Base-by-base conservation (phyloP, 129 eudicot genomes). In the Pittosporum tobira region DNA sequence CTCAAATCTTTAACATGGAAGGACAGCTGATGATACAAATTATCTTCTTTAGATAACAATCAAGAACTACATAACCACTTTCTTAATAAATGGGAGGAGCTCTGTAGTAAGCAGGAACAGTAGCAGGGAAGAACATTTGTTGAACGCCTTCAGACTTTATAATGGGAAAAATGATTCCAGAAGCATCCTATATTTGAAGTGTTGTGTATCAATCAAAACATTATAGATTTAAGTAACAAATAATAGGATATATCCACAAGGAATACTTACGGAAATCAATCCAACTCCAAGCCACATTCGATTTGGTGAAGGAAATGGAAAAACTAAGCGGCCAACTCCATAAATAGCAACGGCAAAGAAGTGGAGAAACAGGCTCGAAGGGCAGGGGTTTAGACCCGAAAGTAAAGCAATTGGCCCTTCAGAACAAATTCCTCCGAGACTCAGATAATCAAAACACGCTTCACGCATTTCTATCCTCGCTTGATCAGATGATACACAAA, bases 251-350 rank as follows among this genome's bases (percentile, higher is more conserved):
- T n/a, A n/a, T n/a, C n/a, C n/a, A n/a, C n/a, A n/a, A n/a, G n/a
- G n/a, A n/a, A 18, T 16, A 70, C 88, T 21, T 59, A 72, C 87
- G 67, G 72, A 34, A 18, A 78, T 71, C 68, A 82, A 59, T 73
- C 75, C 69, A 47, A 72, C 80, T 28, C 82, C 70, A 34, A 72
- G 51, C 79, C 65, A 68, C 20, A 62, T 60, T 25, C 77, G 75
- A 44, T 62, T 48, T 45, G 82, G 90, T 11, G 90, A 78, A 51
- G 90, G 90, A 63, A 60, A 71, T 42, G 84, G 84, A 51, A 75
- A 71, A 38, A 82, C 68, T 56, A 75, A 48, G 24, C 84, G 81
- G 23, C 84, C 89, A 61, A 75, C 81, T 15, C 76, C 79, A 65
- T 58, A 82, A 18, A 69, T 59, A 22, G 84, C 84, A 56, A 78